phyloP scores from a whole-genome alignment of 2,329 filamentous ascomycete genomes.

The Orbilia blumenaviensis region DNA sequence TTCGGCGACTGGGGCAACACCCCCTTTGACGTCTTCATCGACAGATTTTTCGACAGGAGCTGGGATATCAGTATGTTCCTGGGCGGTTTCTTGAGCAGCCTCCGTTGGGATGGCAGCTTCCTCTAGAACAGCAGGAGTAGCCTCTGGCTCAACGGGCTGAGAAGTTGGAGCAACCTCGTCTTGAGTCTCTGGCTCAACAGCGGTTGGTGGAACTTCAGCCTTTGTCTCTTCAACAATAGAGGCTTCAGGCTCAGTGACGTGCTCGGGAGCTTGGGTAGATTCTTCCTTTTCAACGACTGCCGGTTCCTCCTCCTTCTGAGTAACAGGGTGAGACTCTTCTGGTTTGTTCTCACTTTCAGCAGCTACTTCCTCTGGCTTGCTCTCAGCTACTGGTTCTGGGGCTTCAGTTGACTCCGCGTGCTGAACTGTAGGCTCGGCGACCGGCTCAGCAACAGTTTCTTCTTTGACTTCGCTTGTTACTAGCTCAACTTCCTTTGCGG shows the following conservation, averaged over 20 bases:
- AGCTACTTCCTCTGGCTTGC: neutral
- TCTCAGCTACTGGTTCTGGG: neutral
- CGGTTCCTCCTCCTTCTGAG: conserved; percentile 3
- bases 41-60: neutral
- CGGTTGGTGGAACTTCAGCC: neutral
- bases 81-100: conserved; percentile 13
- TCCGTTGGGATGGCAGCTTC: neutral
- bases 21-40: neutral
- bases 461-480: neutral
- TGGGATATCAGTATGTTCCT: neutral
- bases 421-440: neutral
- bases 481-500: neutral
- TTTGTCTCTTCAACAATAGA: neutral
- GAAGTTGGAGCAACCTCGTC: neutral
- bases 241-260: neutral
- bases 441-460: neutral
- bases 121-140: no score
- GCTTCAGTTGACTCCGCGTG: neutral
- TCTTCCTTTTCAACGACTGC: neutral
- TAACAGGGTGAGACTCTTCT: neutral
- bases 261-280: neutral
- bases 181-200: neutral
- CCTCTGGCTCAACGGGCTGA: conserved; percentile 15
- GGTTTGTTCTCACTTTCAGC: neutral
- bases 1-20: neutral